These are phyloP conservation scores for Plasmodium yoelii DNA, from an alignment of 169 alveolate genomes.

Conservation along the genomic window DNA sequence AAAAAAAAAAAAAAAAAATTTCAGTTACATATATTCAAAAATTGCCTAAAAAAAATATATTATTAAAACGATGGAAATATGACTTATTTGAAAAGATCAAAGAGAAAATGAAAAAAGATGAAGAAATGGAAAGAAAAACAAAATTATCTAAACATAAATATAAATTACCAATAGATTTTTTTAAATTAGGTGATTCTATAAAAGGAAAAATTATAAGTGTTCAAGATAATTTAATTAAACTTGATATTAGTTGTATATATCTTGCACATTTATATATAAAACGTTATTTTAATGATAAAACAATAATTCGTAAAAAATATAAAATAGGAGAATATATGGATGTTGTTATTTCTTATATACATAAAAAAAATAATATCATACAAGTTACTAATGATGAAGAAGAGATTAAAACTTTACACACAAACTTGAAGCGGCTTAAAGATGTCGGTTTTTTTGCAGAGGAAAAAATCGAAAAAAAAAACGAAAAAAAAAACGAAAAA, in stretches of 20 bases:
- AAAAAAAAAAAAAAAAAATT: conserved; percentile 29
- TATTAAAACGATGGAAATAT: conserved; percentile 69
- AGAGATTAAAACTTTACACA: conserved; percentile 30
- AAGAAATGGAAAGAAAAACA: conserved; percentile 29
- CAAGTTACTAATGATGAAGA: conserved; percentile 74
- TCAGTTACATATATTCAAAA: conserved; percentile 66
- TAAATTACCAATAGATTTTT: conserved; percentile 68
- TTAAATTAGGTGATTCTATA: conserved; percentile 42
- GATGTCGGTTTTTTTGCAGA: background rate
- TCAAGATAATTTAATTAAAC: conserved; percentile 31
- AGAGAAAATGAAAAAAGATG: conserved; percentile 63
- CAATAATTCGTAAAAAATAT: conserved; percentile 20
- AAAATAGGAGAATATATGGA: conserved; percentile 55
- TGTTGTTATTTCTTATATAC: conserved; percentile 66
- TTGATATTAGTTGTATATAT: conserved; percentile 42
- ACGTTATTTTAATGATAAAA: conserved; percentile 55
- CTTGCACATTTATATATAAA: conserved; percentile 68
- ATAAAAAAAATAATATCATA: conserved; percentile 41
- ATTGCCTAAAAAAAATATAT: conserved; percentile 49
- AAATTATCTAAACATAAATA: conserved; percentile 33
- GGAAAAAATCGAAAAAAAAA: background rate
- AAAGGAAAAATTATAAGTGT: conserved; percentile 31
- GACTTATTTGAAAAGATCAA: conserved; percentile 68
- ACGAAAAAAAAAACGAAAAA: too few species aligned
- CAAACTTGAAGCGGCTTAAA: conserved; percentile 4